Base-by-base conservation (phyloP, 2,329 filamentous ascomycete genomes). In the Magnaporthiopsis rhizophila region DNA sequence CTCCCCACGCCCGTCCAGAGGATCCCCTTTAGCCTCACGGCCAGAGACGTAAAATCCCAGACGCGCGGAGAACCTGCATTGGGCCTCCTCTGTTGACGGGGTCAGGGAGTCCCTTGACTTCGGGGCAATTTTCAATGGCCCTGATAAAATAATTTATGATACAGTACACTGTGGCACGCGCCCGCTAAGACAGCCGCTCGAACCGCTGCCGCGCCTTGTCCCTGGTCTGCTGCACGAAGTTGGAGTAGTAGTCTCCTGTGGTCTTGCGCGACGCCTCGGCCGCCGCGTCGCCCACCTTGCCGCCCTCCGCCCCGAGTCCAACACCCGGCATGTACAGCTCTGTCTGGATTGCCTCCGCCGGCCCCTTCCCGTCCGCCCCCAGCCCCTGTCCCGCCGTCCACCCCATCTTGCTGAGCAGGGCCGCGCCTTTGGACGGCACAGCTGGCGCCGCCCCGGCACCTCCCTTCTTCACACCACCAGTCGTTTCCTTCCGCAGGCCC, bases 381-480 rank as follows among this genome's bases (percentile, higher is more conserved):
- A 91, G 78, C 0, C 89, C 88, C 65, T 82, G 80, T 11, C 89
- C 88, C 0, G 81, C 78, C 28, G 78, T 85, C 88, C 88, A 91
- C 32, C 89, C 89, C 85, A 90, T 89, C 78, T 90, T 91, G 56
- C 86, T 85, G 56, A 91, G 78, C 71, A 91, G 80, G 3, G 85
- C 84, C 0, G 86, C 86, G 15, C 88, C 87, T 73, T 88, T 90
- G 50, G 85, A 86, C 65, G 79, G 76, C 62, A 73, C 72, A 8
- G 79, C 75, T 38, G 77, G 73, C 9, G 72, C 71, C 30, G 69
- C 67, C 30, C 77, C n/a, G 12, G 3, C 30, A 28, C 28, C 28
- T 24, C 53, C 56, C n/a, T 58, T 28, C n/a, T 58, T 24, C 8
- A 24, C 53, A n/a, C 13, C 21, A n/a, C 53, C 26, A 18, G 18